Evolutionary conservation across 805 yeast species (phyloP), one percentile per base, ranked within the genome.

Genomic region (Wickerhamiella shivajii): DNA sequence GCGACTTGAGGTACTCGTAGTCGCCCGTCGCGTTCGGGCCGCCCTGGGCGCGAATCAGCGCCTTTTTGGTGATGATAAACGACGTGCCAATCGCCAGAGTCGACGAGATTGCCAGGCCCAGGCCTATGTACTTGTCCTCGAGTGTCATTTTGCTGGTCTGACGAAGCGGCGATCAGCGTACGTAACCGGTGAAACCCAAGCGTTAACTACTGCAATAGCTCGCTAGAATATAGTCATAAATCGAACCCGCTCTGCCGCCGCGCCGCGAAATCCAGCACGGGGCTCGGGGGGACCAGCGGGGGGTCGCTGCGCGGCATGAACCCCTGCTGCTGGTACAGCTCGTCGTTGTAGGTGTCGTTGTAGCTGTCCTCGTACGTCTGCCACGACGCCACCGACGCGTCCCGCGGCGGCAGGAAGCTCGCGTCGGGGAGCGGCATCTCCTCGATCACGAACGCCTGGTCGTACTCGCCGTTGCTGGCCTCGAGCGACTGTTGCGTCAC

Each of bases 61-160:
- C 95, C 51, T 77, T 75, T 54, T 83, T 83, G 18, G 95, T 83
- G 52, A 83, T 73, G 44, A 83, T 84, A 55, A 83, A 84, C 2
- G 90, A 79, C 7, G 85, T 73, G 15, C 95, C 95, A 39, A 83
- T 83, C 21, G 94, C 94, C 47, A 83, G 59, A 14, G 93, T 81
- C 30, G 87, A 75, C 42, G 83, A 68, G 56, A 83, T 74, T 36
- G 95, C 95, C 44, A 83, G 66, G 10, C 83, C 85, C 39, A 83
- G 68, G 14, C 95, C 95, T 40, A 83, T 77, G 52, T 79, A 83
- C 53, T 84, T 83, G 42, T 83, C 93, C 47, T 81, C 92, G 44
- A 45, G 33, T 19, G 44, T 44, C 44, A 43, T 43, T 18, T 20
- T 44, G 27, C 12, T n/a, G n/a, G n/a, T n/a, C n/a, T n/a, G n/a